A percentile compares a stretch with the other conserved stretches of the same genome.
Evolutionary conservation across 768 basidiomycete genomes (phyloP).

Genomic region (Tulasnella sp.): DNA sequence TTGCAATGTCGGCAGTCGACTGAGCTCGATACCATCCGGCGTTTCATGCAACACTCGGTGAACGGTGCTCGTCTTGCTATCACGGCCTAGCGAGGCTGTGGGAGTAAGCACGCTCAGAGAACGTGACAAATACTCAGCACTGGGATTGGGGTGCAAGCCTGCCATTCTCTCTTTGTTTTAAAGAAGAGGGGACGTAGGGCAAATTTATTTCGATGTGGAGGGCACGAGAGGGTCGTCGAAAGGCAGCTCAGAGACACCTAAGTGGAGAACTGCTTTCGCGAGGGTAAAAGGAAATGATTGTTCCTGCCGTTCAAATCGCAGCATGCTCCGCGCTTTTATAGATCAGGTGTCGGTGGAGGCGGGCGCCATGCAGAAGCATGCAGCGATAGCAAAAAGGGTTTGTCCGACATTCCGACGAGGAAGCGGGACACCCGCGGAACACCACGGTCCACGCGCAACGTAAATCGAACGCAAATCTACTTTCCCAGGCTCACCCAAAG

Average conservation of each 20-base stretch:
- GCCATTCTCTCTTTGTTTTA: neutral
- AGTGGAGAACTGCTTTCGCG: neutral
- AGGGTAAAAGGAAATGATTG: neutral
- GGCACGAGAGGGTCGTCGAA: neutral
- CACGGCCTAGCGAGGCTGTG: neutral
- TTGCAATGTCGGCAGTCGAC: neutral
- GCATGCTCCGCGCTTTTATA: neutral
- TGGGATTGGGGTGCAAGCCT: neutral
- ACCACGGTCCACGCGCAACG: neutral
- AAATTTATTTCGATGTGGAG: neutral
- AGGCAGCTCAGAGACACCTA: neutral
- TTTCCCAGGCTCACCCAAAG: slow-evolving; percentile 1
- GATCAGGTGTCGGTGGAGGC: neutral
- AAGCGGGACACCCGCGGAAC: neutral
- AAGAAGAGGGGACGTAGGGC: neutral
- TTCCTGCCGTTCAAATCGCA: neutral
- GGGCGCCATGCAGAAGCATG: neutral
- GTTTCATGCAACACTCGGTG: neutral
- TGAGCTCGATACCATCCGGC: neutral
- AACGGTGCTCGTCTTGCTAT: neutral
- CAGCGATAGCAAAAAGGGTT: neutral
- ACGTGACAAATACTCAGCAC: slow-evolving; percentile 1
- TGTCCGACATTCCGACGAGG: neutral
- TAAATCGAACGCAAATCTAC: neutral
- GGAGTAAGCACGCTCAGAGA: neutral